phyloP scores from a whole-genome alignment of 176 grass and related monocot species.

The Chloris gayana region DNA sequence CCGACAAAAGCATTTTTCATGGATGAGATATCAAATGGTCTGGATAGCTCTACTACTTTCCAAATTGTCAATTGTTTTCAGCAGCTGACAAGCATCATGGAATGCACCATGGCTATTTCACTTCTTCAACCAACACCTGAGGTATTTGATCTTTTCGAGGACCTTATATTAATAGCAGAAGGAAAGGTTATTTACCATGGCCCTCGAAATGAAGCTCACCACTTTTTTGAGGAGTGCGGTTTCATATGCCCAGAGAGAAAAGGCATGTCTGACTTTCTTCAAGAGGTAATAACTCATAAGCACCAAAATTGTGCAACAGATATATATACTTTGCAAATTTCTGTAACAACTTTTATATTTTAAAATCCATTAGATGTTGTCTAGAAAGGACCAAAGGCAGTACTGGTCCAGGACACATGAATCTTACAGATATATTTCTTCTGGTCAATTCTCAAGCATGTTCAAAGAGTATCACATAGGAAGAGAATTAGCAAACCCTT shows the following conservation, averaged over 20 bases:
- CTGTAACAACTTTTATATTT: neutral
- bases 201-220: conserved; percentile 34
- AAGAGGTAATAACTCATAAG: conserved; percentile 50
- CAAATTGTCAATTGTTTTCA: conserved; percentile 59
- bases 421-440: conserved; percentile 15
- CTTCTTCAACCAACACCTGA: conserved; percentile 73
- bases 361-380: conserved; percentile 41
- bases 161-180: conserved; percentile 61
- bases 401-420: conserved; percentile 46
- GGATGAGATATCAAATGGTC: conserved; percentile 75
- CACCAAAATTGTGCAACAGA: neutral
- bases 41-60: conserved; percentile 68
- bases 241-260: conserved; percentile 73
- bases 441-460: conserved; percentile 10
- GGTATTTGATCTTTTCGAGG: conserved; percentile 66
- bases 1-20: conserved; percentile 65
- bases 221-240: conserved; percentile 55
- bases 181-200: conserved; percentile 64
- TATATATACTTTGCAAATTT: neutral
- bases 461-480: neutral
- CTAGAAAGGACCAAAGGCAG: conserved; percentile 63
- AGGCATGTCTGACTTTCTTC: conserved; percentile 60
- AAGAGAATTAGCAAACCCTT: neutral
- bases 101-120: conserved; percentile 55
- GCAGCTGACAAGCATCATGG: conserved; percentile 43